Conservation (phyloP, 2,329 filamentous ascomycete species). For the Fusarium sp. region DNA sequence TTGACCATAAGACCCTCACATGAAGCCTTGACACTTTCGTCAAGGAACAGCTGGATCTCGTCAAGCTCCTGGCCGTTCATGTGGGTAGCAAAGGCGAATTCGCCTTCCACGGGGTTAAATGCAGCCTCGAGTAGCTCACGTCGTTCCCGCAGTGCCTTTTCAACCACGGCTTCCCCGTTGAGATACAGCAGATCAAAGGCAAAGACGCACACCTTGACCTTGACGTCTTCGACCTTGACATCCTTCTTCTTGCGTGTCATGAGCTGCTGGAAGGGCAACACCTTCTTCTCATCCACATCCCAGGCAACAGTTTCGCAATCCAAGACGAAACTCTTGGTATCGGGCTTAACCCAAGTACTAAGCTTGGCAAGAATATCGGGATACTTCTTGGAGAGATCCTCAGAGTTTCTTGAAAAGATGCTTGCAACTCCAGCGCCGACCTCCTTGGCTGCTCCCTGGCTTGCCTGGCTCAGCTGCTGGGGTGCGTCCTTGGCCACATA, state of each 20-base stretch:
- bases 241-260: conserved; percentile 99
- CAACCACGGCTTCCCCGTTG: conserved; percentile 90
- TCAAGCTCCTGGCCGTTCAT: conserved; percentile 91
- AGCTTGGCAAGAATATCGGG: conserved; percentile 93
- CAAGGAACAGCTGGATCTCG: conserved; percentile 90
- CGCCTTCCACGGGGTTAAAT: conserved; percentile 83
- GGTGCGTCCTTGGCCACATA: conserved; percentile 87
- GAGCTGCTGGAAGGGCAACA: conserved; percentile 95
- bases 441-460: conserved; percentile 71
- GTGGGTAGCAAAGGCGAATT: conserved; percentile 89
- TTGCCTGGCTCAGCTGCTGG: conserved; percentile 73
- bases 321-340: conserved; percentile 95
- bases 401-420: conserved; percentile 97
- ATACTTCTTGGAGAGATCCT: conserved; percentile 97
- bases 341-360: conserved; percentile 86
- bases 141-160: conserved; percentile 86
- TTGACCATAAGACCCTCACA: conserved; percentile 99
- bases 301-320: conserved; percentile 98
- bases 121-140: conserved; percentile 78
- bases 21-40: conserved; percentile 94
- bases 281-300: conserved; percentile 95
- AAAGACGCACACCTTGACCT: conserved; percentile 96
- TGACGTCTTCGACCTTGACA: conserved; percentile 93
- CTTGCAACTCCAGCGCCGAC: conserved; percentile 80
- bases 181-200: conserved; percentile 95